Evolutionary conservation across 108 stramenopile genomes (phyloP).

Genomic region (Pseudonitzschia pungens): DNA sequence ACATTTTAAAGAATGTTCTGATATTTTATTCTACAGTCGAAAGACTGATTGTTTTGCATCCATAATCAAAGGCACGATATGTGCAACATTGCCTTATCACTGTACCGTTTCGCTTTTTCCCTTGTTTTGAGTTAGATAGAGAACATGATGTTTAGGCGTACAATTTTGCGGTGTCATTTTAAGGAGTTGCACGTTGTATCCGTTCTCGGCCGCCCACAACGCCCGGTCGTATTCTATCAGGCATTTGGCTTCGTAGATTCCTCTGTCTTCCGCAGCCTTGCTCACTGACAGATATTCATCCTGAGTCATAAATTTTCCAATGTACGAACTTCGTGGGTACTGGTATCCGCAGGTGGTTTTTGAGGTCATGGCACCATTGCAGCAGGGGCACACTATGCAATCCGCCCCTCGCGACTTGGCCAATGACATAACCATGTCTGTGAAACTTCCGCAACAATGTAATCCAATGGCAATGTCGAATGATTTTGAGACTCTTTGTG

Average conservation of each 20-base stretch:
- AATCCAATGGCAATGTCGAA: slow-evolving; percentile 40
- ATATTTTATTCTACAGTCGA: too few relatives aligned
- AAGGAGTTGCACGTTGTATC: slow-evolving; percentile 27
- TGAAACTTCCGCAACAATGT: slow-evolving; percentile 42
- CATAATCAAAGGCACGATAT: too few relatives aligned
- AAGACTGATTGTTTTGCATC: too few relatives aligned
- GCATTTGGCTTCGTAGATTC: slow-evolving; percentile 32
- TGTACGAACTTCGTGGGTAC: slow-evolving; percentile 32
- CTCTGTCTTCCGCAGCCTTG: slow-evolving; percentile 27
- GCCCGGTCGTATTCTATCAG: slow-evolving; percentile 40
- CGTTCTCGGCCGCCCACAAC: slow-evolving; percentile 35
- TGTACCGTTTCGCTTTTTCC: not conserved
- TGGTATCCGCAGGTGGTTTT: slow-evolving; percentile 23
- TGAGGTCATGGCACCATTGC: slow-evolving; percentile 35
- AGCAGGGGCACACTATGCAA: slow-evolving; percentile 42
- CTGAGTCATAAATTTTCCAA: slow-evolving; percentile 18
- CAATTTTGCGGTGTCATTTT: slow-evolving; percentile 32
- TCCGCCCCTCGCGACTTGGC: slow-evolving; percentile 17
- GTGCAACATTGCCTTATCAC: too few relatives aligned
- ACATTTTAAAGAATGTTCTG: not conserved
- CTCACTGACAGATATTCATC: slow-evolving; percentile 33
- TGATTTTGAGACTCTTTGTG: not conserved
- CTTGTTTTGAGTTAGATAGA: slow-evolving; percentile 13
- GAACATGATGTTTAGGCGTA: slow-evolving; percentile 41
- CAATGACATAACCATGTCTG: slow-evolving; percentile 42